These are phyloP conservation scores for Hericium erinaceus DNA, from an alignment of 768 basidiomycete species.

Conservation along the genomic window DNA sequence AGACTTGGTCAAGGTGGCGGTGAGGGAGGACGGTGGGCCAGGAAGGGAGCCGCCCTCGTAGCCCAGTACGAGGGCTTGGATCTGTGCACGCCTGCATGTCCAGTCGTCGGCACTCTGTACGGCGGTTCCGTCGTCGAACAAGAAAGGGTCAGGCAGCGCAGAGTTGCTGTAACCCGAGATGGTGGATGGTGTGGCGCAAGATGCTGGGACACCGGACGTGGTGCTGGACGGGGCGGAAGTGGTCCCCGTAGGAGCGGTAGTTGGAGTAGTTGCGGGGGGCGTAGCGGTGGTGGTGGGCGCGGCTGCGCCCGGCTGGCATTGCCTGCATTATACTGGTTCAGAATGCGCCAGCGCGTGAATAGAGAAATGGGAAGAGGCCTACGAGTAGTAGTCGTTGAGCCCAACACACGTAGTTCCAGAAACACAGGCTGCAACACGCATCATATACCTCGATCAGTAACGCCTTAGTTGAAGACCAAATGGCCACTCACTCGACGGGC, in stretches of 20 bases:
- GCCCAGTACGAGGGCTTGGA: conserved; percentile 38
- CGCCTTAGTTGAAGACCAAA: no score
- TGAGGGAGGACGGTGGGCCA: conserved; percentile 34
- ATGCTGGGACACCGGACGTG: not conserved
- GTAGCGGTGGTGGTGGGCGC: not conserved
- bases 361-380: not conserved
- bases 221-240: not conserved
- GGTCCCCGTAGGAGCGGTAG: not conserved
- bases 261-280: not conserved
- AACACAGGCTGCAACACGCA: conserved; percentile 8
- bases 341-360: not conserved
- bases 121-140: conserved; percentile 34
- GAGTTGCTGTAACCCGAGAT: conserved; percentile 26
- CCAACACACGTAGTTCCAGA: conserved; percentile 11
- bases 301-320: conserved; percentile 11
- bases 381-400: conserved; percentile 16
- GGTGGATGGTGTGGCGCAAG: conserved; percentile 16
- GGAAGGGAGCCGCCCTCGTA: conserved; percentile 47
- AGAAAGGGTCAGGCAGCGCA: conserved; percentile 47
- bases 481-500: conserved; percentile 9
- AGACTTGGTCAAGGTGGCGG: conserved; percentile 31
- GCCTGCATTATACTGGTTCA: not conserved
- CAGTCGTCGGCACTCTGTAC: conserved; percentile 38
- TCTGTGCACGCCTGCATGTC: conserved; percentile 41
- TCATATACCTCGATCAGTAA: not conserved